Evolutionary conservation across 495 filamentous ascomycete species (phyloP).

Genomic region (Chaetomium tenue): DNA sequence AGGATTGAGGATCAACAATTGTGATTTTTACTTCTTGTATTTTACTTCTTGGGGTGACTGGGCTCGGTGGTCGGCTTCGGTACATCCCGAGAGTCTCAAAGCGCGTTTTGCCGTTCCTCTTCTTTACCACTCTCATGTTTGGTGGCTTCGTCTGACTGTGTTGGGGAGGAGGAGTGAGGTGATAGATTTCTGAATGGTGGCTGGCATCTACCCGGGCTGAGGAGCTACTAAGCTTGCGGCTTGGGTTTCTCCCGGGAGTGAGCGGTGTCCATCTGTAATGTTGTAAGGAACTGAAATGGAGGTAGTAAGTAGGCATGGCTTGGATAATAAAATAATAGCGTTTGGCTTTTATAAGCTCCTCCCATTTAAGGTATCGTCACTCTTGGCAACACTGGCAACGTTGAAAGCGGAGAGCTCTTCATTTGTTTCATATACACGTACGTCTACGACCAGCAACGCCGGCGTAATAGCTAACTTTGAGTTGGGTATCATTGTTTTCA

Average conservation of each 20-base stretch:
- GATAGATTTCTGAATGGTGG: too few species aligned
- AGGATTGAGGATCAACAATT: neutral
- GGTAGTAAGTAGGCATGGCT: too few species aligned
- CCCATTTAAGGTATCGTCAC: too few species aligned
- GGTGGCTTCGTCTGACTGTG: too few species aligned
- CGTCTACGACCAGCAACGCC: neutral
- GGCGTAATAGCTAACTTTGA: conserved; percentile 11
- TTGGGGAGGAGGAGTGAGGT: too few species aligned
- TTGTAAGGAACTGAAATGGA: too few species aligned
- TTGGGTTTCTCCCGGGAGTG: too few species aligned
- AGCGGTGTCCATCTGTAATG: too few species aligned
- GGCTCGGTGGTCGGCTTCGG: neutral
- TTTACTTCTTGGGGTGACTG: neutral
- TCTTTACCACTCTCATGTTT: neutral
- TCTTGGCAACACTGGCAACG: neutral
- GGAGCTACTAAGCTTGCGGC: too few species aligned
- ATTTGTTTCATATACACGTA: neutral
- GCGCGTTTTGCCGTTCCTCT: neutral
- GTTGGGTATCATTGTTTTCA: conserved; percentile 30
- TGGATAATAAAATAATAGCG: too few species aligned
- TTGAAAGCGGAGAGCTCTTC: neutral
- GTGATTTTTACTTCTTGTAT: neutral
- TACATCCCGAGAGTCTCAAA: neutral
- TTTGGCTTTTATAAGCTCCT: too few species aligned
- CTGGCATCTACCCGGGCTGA: too few species aligned